Evolutionary conservation across 371 early-diverging fungal species (phyloP), one percentile per base, ranked within the genome.

Genomic region (Apophysomyces trapeziformis): DNA sequence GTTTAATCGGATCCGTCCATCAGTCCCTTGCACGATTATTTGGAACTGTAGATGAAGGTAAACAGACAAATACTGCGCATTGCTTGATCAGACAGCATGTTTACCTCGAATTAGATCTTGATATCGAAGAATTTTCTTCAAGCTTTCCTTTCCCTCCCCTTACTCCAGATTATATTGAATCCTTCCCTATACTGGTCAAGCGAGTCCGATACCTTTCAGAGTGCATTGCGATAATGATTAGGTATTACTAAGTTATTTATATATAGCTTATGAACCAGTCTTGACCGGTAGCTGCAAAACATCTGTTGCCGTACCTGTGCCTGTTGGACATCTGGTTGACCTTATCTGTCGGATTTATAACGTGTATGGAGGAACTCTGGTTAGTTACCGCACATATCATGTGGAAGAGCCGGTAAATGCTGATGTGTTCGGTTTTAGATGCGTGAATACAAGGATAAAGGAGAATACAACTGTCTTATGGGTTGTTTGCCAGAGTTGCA

Each of bases 41-140:
- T 66, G 78, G 77, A 59, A 83, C 84, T 1, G 67, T 89, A 0
- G 88, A 87, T 61, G 89, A 89, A 86, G 89, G 86, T 85, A 74
- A 36, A 54, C 2, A 58, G 43, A 26, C 32, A 26, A 26, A 26
- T 26, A 26, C 32, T 26, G 32, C 32, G 32, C 32, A 26, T 26
- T 26, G 32, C 32, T 26, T 26, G 32, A 26, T 2, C 32, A 26
- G 3, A 26, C 2, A 26, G 32, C 32, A 26, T 26, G 2, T 26
- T 26, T 26, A 26, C 32, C 32, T 26, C 32, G 32, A 26, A 26
- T 26, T 63, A 78, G 82, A 82, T 50, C 61, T 66, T 4, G 39
- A 56, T 21, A 66, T 64, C 5, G 35, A 61, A 5, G 72, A 73
- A 36, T 56, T 67, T 38, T 58, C 64, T 35, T 43, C 70, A 9